Conservation (phyloP, 192 early-diverging fungal genomes). For the Mortierella claussenii region DNA sequence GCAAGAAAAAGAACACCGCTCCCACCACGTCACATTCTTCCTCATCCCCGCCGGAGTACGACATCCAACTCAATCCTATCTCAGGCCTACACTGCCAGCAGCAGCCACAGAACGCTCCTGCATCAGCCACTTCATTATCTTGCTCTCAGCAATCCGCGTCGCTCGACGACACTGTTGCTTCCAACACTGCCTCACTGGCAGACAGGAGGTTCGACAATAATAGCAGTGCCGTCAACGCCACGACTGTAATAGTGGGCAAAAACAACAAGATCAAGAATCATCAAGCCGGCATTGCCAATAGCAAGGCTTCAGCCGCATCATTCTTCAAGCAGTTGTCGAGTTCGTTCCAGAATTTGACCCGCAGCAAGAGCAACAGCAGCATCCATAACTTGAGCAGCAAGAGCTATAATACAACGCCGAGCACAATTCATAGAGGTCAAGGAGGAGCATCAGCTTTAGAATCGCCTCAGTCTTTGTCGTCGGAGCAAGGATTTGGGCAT, state of each 20-base stretch:
- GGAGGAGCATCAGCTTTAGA: not conserved
- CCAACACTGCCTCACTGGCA: not conserved
- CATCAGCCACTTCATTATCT: not conserved
- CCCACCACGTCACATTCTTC: not conserved
- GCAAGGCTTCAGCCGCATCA: not conserved
- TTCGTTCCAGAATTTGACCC: slow-evolving; percentile 4
- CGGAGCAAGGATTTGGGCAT: slow-evolving; percentile 24
- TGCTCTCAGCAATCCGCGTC: not conserved
- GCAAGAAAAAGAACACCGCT: not conserved
- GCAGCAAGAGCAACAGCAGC: not conserved
- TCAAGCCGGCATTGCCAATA: not conserved
- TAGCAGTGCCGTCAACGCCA: not conserved
- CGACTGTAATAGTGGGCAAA: not conserved
- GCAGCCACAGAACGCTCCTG: not conserved
- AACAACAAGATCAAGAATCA: not conserved
- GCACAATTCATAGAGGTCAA: not conserved
- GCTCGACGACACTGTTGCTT: not conserved
- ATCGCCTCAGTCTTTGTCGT: slow-evolving; percentile 11
- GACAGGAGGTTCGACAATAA: not conserved
- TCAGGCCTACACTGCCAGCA: too few species aligned
- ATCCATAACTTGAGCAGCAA: slow-evolving; percentile 1
- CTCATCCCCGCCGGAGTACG: not conserved
- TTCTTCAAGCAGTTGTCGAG: slow-evolving; percentile 10
- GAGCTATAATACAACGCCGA: not conserved
- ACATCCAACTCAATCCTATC: slow-evolving; percentile 1